Evolutionary conservation across 179 eudicot species (phyloP).

Genomic region (Silene noctiflora): DNA sequence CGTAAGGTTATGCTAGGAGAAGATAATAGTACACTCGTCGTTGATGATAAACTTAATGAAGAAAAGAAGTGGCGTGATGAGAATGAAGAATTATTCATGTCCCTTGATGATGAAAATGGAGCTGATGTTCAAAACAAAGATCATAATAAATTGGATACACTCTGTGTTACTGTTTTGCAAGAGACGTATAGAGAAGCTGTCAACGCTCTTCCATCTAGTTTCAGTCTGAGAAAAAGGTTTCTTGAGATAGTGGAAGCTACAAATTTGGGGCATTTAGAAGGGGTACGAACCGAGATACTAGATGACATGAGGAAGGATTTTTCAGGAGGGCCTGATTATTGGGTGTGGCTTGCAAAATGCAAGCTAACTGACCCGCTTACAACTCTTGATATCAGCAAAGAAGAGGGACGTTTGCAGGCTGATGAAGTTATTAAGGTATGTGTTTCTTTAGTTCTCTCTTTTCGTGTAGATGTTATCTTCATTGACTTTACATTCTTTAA

Average conservation of each 20-base stretch:
- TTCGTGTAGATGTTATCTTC: background rate
- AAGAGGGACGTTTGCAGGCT: constrained; percentile 36
- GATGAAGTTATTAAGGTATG: constrained; percentile 64
- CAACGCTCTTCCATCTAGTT: constrained; percentile 67
- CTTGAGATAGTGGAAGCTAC: constrained; percentile 72
- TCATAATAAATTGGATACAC: constrained; percentile 42
- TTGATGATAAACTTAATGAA: constrained; percentile 34
- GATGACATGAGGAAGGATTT: constrained; percentile 73
- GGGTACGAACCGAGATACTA: constrained; percentile 63
- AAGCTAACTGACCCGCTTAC: constrained; percentile 30
- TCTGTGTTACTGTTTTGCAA: constrained; percentile 51
- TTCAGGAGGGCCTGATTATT: constrained; percentile 56
- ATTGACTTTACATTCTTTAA: background rate
- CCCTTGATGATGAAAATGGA: constrained; percentile 44
- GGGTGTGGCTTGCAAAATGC: constrained; percentile 84
- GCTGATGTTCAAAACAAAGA: constrained; percentile 41
- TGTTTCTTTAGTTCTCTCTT: background rate
- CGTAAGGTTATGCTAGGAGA: constrained; percentile 81
- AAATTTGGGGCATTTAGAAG: constrained; percentile 63
- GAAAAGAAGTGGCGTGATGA: constrained; percentile 77
- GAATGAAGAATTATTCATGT: constrained; percentile 69
- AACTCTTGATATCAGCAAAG: constrained; percentile 30
- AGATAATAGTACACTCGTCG: constrained; percentile 50
- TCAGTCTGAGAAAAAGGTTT: constrained; percentile 58
- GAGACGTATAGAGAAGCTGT: constrained; percentile 62